These are phyloP conservation scores for Lobosporangium transversale DNA, from an alignment of 192 early-diverging fungal species.

Conservation along the genomic window DNA sequence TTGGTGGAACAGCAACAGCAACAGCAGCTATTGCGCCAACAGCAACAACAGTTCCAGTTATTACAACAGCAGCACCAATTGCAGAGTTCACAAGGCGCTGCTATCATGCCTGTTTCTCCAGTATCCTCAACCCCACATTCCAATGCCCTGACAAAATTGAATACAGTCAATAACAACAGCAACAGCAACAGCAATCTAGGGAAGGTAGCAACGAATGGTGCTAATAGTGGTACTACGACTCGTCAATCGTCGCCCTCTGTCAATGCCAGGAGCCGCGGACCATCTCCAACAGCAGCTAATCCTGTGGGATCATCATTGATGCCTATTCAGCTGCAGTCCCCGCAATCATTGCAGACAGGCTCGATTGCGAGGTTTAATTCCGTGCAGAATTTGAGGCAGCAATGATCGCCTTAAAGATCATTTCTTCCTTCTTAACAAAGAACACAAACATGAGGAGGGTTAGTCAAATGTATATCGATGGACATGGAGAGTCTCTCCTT, in stretches of 20 bases:
- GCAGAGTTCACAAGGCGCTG: background rate
- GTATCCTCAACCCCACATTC: too few species aligned
- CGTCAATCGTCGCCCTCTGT: background rate
- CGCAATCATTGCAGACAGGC: conserved; percentile 11
- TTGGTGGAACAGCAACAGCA: conserved; percentile 21
- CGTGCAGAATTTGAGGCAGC: too few species aligned
- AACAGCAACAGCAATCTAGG: conserved; percentile 7
- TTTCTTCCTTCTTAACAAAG: too few species aligned
- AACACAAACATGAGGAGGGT: too few species aligned
- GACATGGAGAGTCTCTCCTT: too few species aligned
- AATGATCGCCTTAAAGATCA: too few species aligned
- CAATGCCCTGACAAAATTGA: too few species aligned
- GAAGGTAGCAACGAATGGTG: background rate
- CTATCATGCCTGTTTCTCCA: too few species aligned
- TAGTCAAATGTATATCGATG: too few species aligned
- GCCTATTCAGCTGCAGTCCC: conserved; percentile 32
- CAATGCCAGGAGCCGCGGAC: background rate
- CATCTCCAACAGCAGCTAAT: background rate
- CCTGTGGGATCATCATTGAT: conserved; percentile 5
- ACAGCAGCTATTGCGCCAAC: background rate
- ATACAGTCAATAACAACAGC: conserved; percentile 2
- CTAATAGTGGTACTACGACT: background rate
- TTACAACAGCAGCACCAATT: background rate
- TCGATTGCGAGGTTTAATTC: background rate
- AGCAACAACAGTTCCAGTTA: background rate